These are phyloP conservation scores for Phytopythium boreale DNA, from an alignment of 352 stramenopile genomes.

Conservation along the genomic window DNA sequence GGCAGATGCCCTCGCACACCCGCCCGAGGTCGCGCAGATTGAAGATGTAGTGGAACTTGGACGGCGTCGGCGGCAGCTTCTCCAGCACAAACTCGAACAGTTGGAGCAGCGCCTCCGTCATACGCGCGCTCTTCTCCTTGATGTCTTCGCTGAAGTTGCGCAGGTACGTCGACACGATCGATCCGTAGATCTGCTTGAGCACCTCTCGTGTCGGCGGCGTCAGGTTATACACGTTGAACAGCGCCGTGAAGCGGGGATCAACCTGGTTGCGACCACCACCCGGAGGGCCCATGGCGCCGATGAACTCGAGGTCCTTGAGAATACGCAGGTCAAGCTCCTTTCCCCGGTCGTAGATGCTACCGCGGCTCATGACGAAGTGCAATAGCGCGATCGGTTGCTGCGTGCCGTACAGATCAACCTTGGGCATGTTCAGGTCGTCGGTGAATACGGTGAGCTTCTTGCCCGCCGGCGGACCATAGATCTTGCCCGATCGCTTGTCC, in stretches of 20 bases:
- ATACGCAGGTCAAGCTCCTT: constrained; percentile 94
- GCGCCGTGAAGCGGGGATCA: constrained; percentile 91
- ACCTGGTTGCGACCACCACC: constrained; percentile 93
- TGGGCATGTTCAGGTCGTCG: constrained; percentile 97
- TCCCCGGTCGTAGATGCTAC: constrained; percentile 92
- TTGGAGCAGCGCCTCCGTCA: constrained; percentile 85
- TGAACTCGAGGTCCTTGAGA: constrained; percentile 93
- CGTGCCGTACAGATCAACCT: constrained; percentile 94
- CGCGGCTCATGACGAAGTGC: constrained; percentile 91
- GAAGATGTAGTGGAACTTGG: constrained; percentile 97
- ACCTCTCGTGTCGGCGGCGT: constrained; percentile 89
- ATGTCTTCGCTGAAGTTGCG: constrained; percentile 88
- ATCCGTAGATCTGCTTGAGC: constrained; percentile 91
- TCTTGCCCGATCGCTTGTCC: constrained; percentile 94
- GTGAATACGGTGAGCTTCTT: constrained; percentile 96
- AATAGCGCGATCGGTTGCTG: constrained; percentile 95
- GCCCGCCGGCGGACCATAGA: constrained; percentile 91
- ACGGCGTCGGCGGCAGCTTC: constrained; percentile 90
- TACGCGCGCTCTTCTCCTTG: constrained; percentile 64
- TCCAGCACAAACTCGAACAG: constrained; percentile 92
- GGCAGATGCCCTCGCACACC: constrained; percentile 94
- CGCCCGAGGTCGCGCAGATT: constrained; percentile 94
- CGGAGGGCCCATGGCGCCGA: constrained; percentile 94
- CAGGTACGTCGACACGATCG: constrained; percentile 90
- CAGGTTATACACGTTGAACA: constrained; percentile 97